A percentile compares a stretch with the other conserved stretches of the same genome.
Conservation (phyloP, 352 stramenopile species). For the Globisporangium alternatum region DNA sequence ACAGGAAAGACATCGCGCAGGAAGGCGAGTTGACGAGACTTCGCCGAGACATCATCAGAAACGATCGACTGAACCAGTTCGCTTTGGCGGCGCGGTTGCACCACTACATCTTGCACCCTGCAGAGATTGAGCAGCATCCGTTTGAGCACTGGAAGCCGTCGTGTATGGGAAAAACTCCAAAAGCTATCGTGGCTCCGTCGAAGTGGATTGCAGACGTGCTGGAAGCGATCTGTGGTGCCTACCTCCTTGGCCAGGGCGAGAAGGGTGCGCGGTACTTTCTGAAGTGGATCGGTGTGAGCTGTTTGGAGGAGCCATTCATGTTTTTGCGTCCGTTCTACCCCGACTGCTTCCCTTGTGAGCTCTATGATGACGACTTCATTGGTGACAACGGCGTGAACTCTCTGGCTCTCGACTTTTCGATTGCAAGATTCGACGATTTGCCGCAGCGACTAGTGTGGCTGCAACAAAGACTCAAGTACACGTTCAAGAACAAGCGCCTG, state of each 20-base stretch:
- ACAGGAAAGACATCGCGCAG: slow-evolving; percentile 62
- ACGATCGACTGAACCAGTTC: slow-evolving; percentile 79
- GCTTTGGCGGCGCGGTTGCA: slow-evolving; percentile 55
- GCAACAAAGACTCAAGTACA: slow-evolving; percentile 81
- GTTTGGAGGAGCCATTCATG: slow-evolving; percentile 37
- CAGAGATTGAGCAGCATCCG: slow-evolving; percentile 76
- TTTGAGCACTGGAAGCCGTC: slow-evolving; percentile 86
- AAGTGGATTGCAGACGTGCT: slow-evolving; percentile 88
- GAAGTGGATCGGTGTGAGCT: slow-evolving; percentile 69
- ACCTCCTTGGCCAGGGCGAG: slow-evolving; percentile 69
- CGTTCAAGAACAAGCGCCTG: slow-evolving; percentile 72
- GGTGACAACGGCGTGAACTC: slow-evolving; percentile 19
- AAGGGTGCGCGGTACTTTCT: slow-evolving; percentile 73
- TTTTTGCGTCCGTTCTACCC: slow-evolving; percentile 61
- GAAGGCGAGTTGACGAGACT: slow-evolving; percentile 74
- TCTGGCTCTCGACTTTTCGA: slow-evolving; percentile 49
- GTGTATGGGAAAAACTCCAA: slow-evolving; percentile 81
- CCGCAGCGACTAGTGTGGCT: slow-evolving; percentile 48
- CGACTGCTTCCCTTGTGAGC: slow-evolving; percentile 62
- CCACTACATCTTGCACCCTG: slow-evolving; percentile 78
- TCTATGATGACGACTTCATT: slow-evolving; percentile 35
- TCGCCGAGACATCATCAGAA: slow-evolving; percentile 84
- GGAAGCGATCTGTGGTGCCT: slow-evolving; percentile 79
- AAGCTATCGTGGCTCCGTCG: slow-evolving; percentile 61
- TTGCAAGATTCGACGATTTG: slow-evolving; percentile 58